Evolutionary conservation across 73 alveolate genomes (phyloP), one percentile per base, ranked within the genome.

Genomic region (Paramecium caudatum): DNA sequence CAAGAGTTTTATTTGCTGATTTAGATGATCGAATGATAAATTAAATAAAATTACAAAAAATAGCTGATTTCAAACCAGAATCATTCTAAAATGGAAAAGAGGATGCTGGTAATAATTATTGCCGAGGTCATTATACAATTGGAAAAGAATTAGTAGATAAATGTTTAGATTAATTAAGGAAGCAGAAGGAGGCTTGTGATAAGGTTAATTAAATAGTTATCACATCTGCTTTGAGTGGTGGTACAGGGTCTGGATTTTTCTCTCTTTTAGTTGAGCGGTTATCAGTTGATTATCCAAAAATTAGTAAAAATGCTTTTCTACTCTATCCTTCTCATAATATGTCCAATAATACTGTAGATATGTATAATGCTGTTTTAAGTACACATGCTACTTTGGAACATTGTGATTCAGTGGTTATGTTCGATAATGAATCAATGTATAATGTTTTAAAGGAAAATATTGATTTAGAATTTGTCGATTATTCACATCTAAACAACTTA

Each of bases 221-320:
- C 16, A 61, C 86, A 8, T 47, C 61, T 16, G 36, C 81, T 36
- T 34, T 86, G 17, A 48, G 37, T 37, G 93, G 90, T 17, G 92
- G 92, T 5, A 85, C 92, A 10, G 93, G 90, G 30, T 62, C 90
- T 41, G 90, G 93, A 15, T 62, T 63, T 70, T 30, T 46, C n/a
- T 39, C 92, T 37, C 43, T 62, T 16, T 47, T 85, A n/a, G 17
- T 62, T 6, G 63, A 32, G 12, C 61, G 68, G 21, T 32, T 85
- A n/a, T 17, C 48, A 37, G 92, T 61, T 46, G 92, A 85, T 17
- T 85, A 85, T 39, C 63, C 49, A 47, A 16, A 82, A 25, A 61
- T 23, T 13, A 12, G 19, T 4, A 47, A 2, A 47, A 47, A 47
- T 47, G 65, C 65, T 16, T 47, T 47, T 27, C 19, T 47, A 2